Evolutionary conservation across 305 asterid genomes (phyloP), one percentile per base, ranked within the genome.

Genomic region (Withania somnifera): DNA sequence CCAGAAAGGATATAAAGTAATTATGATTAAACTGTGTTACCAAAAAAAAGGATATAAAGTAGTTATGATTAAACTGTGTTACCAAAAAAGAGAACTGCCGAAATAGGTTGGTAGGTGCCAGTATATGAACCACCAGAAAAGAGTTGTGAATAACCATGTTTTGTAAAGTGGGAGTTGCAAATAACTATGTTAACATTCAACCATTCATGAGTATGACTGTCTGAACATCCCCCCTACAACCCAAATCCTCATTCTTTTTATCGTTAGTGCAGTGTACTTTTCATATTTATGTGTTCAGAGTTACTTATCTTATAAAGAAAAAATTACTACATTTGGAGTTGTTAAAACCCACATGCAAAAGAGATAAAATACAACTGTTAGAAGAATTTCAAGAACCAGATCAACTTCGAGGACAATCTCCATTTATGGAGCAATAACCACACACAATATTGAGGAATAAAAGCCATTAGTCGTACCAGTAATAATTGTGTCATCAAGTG

Each of bases 401-500:
- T 7, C 7, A 58, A 24, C 34, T 58, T 24, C 5, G 2, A 58
- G 15, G 15, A 58, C 34, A 26, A 58, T 20, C 34, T 58, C 66
- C 5, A 9, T 10, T 57, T 19, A n/a, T 22, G 34, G 34, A 11
- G 7, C 66, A 58, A 58, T 24, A 57, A 22, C 32, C 30, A 10
- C 67, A 10, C 67, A 24, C 14, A 60, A 30, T 47, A 52, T 77
- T 30, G 24, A 28, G 38, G n/a, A 77, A 52, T 14, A 50, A 52
- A 15, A 30, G 30, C 22, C 30, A 32, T 14, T 13, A 14, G 69
- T 64, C 45, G 86, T 85, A 93, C 98, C 99, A 84, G 92, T 91
- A 32, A 95, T 94, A 22, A 92, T 88, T 84, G 99, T 95, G 88
- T 95, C 99, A 75, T 90, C 51, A 47, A 95, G 99, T 82, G 99